phyloP scores from a whole-genome alignment of 2,329 filamentous ascomycete genomes.

The Plenodomus tracheiphilus region DNA sequence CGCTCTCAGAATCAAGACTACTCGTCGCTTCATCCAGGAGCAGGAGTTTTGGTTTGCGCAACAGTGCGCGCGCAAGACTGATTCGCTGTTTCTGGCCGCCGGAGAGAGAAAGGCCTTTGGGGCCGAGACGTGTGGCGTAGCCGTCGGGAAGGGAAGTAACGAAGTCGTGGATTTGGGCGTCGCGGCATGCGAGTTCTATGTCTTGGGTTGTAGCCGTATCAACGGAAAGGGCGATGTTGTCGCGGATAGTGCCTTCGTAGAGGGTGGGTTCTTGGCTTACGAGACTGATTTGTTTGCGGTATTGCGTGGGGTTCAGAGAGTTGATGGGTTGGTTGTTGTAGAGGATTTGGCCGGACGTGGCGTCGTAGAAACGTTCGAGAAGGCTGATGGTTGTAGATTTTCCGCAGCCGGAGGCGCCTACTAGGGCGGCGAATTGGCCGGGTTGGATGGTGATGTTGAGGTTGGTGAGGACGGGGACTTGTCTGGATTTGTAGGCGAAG shows the following conservation, averaged over 20 bases:
- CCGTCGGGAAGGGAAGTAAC: constrained; percentile 40
- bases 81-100: constrained; percentile 45
- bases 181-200: constrained; percentile 37
- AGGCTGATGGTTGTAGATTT: constrained; percentile 71
- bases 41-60: constrained; percentile 36
- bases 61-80: constrained; percentile 36
- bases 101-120: constrained; percentile 39
- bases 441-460: constrained; percentile 54
- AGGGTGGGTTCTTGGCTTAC: constrained; percentile 53
- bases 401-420: constrained; percentile 69
- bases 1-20: constrained; percentile 38
- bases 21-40: constrained; percentile 43
- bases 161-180: constrained; percentile 47
- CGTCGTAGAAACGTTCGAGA: constrained; percentile 69
- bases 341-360: constrained; percentile 65
- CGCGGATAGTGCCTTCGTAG: constrained; percentile 49
- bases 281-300: constrained; percentile 48
- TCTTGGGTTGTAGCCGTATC: constrained; percentile 31
- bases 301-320: constrained; percentile 40
- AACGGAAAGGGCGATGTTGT: constrained; percentile 45
- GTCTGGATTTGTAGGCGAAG: constrained; percentile 88
- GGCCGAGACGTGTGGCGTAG: constrained; percentile 40
- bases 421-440: constrained; percentile 71
- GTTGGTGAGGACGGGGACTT: constrained; percentile 64
- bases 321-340: constrained; percentile 50